Percentiles rank a stretch among this genome's conserved stretches.
Evolutionary conservation across 2,329 filamentous ascomycete species (phyloP).

Genomic region (Aspergillus fumigatiaffinis): DNA sequence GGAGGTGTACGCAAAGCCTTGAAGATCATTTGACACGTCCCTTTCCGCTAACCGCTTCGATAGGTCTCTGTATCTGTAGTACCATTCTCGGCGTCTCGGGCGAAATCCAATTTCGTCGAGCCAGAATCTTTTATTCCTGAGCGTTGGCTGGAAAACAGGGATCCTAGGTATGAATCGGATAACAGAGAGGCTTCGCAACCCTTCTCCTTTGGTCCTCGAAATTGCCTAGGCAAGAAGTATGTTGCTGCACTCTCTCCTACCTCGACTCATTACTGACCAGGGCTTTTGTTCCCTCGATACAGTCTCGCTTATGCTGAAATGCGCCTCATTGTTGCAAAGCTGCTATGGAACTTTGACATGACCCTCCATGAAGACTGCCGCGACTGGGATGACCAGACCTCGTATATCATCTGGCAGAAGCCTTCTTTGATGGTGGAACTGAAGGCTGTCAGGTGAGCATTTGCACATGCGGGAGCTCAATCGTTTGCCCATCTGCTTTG

Average conservation of each 20-base stretch:
- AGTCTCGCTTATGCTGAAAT: conserved; percentile 11
- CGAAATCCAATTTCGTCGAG: conserved; percentile 7
- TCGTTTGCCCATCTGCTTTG: not conserved
- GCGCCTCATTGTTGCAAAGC: conserved; percentile 6
- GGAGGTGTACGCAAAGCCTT: conserved; percentile 13
- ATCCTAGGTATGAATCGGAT: not conserved
- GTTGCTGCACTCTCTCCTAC: not conserved
- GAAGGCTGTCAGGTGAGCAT: not conserved
- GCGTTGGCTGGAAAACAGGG: conserved; percentile 3
- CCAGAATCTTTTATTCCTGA: conserved; percentile 11
- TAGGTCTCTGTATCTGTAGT: not conserved
- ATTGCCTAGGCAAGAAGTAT: conserved; percentile 11
- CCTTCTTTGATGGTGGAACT: conserved; percentile 1
- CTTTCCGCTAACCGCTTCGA: not conserved
- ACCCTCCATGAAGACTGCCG: not conserved
- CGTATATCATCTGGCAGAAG: conserved; percentile 4
- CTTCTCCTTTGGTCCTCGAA: conserved; percentile 8
- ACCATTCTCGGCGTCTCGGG: conserved; percentile 4
- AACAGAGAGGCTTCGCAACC: conserved; percentile 6
- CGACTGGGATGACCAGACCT: not conserved
- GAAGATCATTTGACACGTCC: not conserved
- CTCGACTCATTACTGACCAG: not conserved
- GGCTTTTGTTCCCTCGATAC: not conserved
- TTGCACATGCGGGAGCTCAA: not conserved
- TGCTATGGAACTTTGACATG: conserved; percentile 4